Conservation (phyloP, 2,329 filamentous ascomycete genomes). For the Penicillium paneum region DNA sequence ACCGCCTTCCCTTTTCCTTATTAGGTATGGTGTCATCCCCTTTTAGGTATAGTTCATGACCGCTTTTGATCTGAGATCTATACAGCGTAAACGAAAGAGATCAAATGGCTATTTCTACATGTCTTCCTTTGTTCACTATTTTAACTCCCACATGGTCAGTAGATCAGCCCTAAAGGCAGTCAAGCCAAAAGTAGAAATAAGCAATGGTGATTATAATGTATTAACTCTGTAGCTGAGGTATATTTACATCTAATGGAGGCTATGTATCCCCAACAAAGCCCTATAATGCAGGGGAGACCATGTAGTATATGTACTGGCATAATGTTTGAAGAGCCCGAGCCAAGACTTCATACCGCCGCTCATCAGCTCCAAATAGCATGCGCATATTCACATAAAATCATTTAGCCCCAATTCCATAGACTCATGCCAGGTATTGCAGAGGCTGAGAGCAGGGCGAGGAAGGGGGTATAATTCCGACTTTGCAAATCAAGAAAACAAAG, state of each 20-base stretch:
- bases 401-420: background rate
- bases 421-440: background rate
- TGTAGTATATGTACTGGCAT: background rate
- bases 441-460: background rate
- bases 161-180: background rate
- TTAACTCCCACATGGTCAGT: background rate
- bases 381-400: background rate
- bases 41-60: background rate
- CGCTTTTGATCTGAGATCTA: background rate
- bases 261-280: background rate
- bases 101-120: background rate
- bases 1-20: conserved; percentile 5
- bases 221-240: background rate
- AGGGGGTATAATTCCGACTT: background rate
- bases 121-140: background rate
- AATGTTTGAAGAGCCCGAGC: background rate
- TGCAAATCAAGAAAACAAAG: background rate
- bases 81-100: background rate
- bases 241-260: background rate
- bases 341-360: background rate
- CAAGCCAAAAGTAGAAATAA: too few species aligned
- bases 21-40: background rate
- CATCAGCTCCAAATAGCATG: background rate
- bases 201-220: background rate
- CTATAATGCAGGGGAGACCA: background rate